phyloP scores from a whole-genome alignment of 106 monocot species.

The Xerophyta viscosa region DNA sequence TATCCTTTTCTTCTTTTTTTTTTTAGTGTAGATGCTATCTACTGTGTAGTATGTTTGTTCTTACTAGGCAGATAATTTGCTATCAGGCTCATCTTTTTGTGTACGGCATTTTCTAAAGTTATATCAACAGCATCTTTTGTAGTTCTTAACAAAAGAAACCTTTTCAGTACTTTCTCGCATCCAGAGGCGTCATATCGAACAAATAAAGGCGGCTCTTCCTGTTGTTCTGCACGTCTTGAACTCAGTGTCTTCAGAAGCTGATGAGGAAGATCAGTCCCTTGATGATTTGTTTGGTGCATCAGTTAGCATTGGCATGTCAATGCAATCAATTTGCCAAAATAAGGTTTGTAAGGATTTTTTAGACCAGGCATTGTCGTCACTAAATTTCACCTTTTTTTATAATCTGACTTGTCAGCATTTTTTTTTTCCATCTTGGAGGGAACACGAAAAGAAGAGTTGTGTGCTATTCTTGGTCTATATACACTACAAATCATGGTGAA shows the following conservation, averaged over 20 bases:
- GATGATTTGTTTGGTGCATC: constrained; percentile 32
- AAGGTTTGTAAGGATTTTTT: constrained; percentile 31
- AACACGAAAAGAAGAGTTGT: constrained; percentile 45
- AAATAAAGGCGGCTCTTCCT: constrained; percentile 73
- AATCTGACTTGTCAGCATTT: not conserved
- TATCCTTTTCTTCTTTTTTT: no score
- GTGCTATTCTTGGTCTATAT: constrained; percentile 79
- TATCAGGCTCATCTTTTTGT: no score
- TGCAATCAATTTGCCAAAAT: constrained; percentile 57
- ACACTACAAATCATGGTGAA: constrained; percentile 68
- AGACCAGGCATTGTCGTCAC: not conserved
- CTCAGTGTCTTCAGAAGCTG: constrained; percentile 31
- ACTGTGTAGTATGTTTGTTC: no score
- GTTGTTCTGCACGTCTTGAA: constrained; percentile 46
- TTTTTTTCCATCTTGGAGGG: constrained; percentile 26
- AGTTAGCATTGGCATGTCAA: constrained; percentile 46
- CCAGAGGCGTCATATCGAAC: constrained; percentile 69
- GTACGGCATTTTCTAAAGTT: no score
- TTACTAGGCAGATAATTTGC: no score
- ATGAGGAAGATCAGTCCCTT: constrained; percentile 32
- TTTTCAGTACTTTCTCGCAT: constrained; percentile 53
- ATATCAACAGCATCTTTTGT: constrained; percentile 3
- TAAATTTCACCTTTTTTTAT: not conserved
- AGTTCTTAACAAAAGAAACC: no score
- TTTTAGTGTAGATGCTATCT: no score